Base-by-base conservation (phyloP, 768 basidiomycete genomes). In the Lepiota venenata region DNA sequence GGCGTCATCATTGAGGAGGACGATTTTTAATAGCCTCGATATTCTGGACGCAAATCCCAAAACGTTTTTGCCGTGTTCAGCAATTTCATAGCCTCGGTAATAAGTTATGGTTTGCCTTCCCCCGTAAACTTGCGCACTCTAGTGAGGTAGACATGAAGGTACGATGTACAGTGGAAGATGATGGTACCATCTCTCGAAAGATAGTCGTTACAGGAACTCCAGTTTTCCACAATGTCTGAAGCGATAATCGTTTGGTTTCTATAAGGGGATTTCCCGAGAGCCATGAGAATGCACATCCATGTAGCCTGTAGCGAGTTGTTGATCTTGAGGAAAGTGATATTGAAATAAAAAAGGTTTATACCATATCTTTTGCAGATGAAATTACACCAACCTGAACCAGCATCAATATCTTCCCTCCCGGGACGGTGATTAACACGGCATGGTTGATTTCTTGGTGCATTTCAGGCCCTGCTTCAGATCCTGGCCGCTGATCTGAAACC, bases 31-130 rank as follows among this genome's bases (percentile, higher is more conserved):
- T 47, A 73, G 69, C 1, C 70, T 60, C 1, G 68, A 56, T 10
- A 71, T 61, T 55, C 66, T 62, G 0, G 62, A 61, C 38, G 60
- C 63, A 50, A 59, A 75, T 0, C 74, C 75, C 3, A 72, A 71
- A 52, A 72, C 72, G 45, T 63, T 66, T 2, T 75, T 74, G 2
- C 73, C 72, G 57, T 78, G 75, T 55, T 77, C 75, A 36, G 76
- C 66, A 6, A 75, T 63, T 47, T 74, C 72, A 45, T 71, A 66
- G 3, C 74, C 75, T 29, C 66, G 71, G 48, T 75, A 75, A 0
- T 71, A 66, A 53, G 64, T 74, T 7, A 70, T 56, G 58, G 62
- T 66, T 59, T 75, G 75, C 10, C 69, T 74, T 20, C 66, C 65
- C 0, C 73, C 74, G 41, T 76, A 76, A 0, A 74, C 70, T 32